Evolutionary conservation across 805 yeast species (phyloP).

Genomic region (Candida stauntonica): DNA sequence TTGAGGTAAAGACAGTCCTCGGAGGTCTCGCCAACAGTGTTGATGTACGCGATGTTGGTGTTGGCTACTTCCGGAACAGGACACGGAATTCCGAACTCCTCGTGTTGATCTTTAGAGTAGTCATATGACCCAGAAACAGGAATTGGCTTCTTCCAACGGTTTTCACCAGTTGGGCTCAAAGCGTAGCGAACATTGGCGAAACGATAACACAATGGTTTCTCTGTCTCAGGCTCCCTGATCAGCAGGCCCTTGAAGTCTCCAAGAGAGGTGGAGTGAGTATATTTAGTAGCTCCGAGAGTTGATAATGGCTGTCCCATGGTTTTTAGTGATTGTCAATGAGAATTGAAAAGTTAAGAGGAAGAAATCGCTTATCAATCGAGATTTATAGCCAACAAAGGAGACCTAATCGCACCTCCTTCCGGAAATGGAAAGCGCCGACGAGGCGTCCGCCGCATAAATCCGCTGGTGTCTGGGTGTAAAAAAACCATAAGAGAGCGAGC

Average conservation of each 20-base stretch:
- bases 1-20: conserved; percentile 35
- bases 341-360: too few relatives aligned
- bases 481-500: neutral
- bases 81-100: conserved; percentile 34
- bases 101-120: conserved; percentile 32
- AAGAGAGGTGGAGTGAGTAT: conserved; percentile 2
- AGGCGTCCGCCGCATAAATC: neutral
- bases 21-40: conserved; percentile 8
- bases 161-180: conserved; percentile 27
- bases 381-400: too few relatives aligned
- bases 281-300: conserved; percentile 3
- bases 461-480: neutral
- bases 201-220: conserved; percentile 17
- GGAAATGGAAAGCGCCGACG: neutral
- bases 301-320: conserved; percentile 12
- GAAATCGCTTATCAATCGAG: too few relatives aligned
- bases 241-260: conserved; percentile 7
- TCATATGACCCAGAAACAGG: conserved; percentile 31
- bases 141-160: conserved; percentile 32
- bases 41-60: conserved; percentile 9
- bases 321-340: neutral
- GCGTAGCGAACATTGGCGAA: conserved; percentile 32
- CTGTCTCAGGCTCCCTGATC: conserved; percentile 2
- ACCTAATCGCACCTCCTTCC: neutral
- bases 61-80: conserved; percentile 28